Evolutionary conservation across 306 rosid genomes (phyloP), one percentile per base, ranked within the genome.

Genomic region (Canavalia gladiata): DNA sequence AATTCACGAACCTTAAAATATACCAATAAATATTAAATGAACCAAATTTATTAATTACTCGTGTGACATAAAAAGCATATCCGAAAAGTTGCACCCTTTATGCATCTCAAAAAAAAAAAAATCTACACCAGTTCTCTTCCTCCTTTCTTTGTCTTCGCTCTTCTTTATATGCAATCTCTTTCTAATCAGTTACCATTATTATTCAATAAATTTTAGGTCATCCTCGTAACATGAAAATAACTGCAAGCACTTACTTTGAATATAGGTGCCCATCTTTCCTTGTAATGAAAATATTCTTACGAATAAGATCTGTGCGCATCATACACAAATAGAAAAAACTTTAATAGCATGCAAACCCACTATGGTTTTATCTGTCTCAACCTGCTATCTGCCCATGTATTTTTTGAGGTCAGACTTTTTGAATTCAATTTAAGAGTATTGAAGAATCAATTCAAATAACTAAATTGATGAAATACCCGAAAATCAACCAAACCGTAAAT

Each of bases 1-100:
- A 18, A 18, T 18, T 18, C 25, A 18, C 25, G 25, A 18, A 18
- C 25, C 25, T 18, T 18, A 18, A 18, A 18, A 18, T 18, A 18
- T 18, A 18, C 25, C 25, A 18, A 18, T 18, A 18, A 18, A 18
- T 18, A 18, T 18, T 18, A 18, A 18, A 18, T 18, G 25, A 18
- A 18, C 25, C 25, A 18, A 18, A 18, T 18, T 18, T 18, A 18
- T 18, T 18, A 18, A 18, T 18, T 18, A 18, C 25, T 18, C 4
- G 4, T 37, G 37, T 18, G 13, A 2, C n/a, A 12, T 72, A 41
- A 72, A 70, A 10, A 60, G 66, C 73, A 71, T 37, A 72, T 72
- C 29, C 45, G 47, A 25, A 81, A 51, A 81, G 58, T 51, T 39
- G 58, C 58, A 56, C 69, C 82, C 29, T 78, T 78, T 67, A 67